Percentiles rank a stretch among this genome's conserved stretches.
Conservation (phyloP, 139 green algal genomes). For the Eudorina sp. region DNA sequence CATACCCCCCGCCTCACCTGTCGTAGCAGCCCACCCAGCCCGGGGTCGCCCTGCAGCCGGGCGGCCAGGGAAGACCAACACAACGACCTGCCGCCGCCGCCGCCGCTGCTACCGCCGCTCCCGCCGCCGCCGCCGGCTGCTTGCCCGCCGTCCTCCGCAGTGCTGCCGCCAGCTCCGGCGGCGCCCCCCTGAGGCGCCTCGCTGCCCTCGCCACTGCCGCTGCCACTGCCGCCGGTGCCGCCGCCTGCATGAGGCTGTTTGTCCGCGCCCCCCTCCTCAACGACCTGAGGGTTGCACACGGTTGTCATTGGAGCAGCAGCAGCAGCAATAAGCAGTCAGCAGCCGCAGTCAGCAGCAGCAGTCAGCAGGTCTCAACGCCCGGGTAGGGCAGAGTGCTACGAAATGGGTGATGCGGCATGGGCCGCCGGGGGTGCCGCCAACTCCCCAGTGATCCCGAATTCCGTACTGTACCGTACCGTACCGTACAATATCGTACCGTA, state of each 20-base stretch:
- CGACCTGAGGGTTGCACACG: background rate
- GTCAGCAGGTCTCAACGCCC: background rate
- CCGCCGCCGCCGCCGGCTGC: background rate
- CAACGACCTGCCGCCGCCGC: background rate
- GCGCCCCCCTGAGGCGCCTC: too few species aligned
- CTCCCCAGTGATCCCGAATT: background rate
- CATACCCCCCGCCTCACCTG: background rate
- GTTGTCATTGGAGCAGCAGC: background rate
- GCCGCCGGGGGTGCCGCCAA: background rate
- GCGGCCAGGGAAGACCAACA: background rate
- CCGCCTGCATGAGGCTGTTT: too few species aligned
- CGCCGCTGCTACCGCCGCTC: background rate
- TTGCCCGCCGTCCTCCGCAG: background rate
- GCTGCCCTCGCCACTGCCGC: too few species aligned
- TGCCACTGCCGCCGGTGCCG: too few species aligned
- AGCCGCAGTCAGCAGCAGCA: background rate
- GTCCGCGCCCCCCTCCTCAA: background rate
- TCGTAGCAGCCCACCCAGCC: background rate
- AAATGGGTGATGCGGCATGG: background rate
- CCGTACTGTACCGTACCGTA: background rate
- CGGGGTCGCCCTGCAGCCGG: background rate
- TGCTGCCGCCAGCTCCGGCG: background rate
- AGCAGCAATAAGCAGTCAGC: background rate
- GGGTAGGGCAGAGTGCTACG: background rate
- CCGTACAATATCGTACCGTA: background rate